Evolutionary conservation across 78 protist genomes (phyloP).

Genomic region (Ministeria vibrans): DNA sequence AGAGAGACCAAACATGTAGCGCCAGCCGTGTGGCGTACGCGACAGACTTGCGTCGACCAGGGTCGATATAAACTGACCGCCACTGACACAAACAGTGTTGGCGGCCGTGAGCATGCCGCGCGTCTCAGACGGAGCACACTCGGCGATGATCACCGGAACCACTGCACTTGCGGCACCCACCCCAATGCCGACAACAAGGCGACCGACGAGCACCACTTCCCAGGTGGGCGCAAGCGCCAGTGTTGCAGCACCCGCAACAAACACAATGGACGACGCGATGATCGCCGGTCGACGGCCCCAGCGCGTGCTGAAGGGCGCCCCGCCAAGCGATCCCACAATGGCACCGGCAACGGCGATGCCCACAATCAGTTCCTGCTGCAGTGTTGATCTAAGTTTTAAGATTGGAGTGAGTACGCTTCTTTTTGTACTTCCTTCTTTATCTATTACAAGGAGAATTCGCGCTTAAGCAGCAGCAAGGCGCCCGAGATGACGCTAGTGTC

Average conservation of each 20-base stretch:
- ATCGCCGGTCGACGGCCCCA: neutral
- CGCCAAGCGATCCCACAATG: neutral
- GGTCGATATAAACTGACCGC: neutral
- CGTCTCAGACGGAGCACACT: neutral
- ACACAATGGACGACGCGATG: neutral
- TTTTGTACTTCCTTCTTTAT: too few species aligned
- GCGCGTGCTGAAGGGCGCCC: neutral
- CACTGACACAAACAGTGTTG: neutral
- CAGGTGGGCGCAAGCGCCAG: neutral
- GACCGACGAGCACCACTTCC: neutral
- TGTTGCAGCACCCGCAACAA: neutral
- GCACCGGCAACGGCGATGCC: neutral
- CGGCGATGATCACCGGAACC: neutral
- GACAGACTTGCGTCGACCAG: neutral
- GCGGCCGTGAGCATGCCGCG: neutral
- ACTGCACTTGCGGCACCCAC: neutral
- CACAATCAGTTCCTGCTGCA: neutral
- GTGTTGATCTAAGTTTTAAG: too few species aligned
- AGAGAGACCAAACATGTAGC: neutral
- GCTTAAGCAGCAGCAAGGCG: neutral
- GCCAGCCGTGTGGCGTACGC: neutral
- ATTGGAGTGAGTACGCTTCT: too few species aligned
- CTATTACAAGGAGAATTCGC: neutral
- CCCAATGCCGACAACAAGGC: constrained; percentile 1
- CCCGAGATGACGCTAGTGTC: constrained; percentile 1